phyloP scores from a whole-genome alignment of 139 green algal species.

The Chlamydomonas schloesseri region DNA sequence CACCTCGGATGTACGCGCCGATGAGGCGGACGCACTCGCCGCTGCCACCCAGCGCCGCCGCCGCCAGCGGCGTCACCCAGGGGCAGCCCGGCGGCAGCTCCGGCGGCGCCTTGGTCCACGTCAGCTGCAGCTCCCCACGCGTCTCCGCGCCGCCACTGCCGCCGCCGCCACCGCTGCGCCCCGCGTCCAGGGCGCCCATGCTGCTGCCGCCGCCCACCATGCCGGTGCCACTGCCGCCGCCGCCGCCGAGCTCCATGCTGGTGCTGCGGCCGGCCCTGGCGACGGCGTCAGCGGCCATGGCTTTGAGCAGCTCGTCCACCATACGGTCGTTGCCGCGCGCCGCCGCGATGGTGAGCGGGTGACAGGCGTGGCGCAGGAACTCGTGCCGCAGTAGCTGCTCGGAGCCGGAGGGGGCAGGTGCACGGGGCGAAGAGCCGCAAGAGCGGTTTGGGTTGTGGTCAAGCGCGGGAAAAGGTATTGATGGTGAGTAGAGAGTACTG shows the following conservation, averaged over 20 bases:
- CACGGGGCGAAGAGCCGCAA: too few relatives aligned
- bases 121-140: not conserved
- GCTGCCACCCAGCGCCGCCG: constrained; percentile 19
- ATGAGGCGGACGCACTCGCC: constrained; percentile 37
- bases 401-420: too few relatives aligned
- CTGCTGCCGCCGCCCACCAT: too few relatives aligned
- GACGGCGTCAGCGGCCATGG: not conserved
- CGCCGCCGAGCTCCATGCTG: too few relatives aligned
- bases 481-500: too few relatives aligned
- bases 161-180: too few relatives aligned
- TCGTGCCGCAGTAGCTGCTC: not conserved
- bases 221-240: too few relatives aligned
- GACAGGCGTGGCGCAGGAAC: constrained; percentile 20
- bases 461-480: too few relatives aligned
- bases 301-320: constrained; percentile 31
- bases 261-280: too few relatives aligned
- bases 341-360: constrained; percentile 33
- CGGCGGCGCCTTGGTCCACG: not conserved
- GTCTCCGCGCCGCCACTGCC: too few relatives aligned
- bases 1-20: not conserved
- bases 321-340: constrained; percentile 12
- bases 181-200: too few relatives aligned
- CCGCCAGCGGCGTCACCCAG: constrained; percentile 40
- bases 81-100: constrained; percentile 29
- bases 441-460: too few relatives aligned